Percentiles rank a stretch among this genome's conserved stretches.
Evolutionary conservation across 352 stramenopile genomes (phyloP).

Genomic region (Lagenidium sp.): DNA sequence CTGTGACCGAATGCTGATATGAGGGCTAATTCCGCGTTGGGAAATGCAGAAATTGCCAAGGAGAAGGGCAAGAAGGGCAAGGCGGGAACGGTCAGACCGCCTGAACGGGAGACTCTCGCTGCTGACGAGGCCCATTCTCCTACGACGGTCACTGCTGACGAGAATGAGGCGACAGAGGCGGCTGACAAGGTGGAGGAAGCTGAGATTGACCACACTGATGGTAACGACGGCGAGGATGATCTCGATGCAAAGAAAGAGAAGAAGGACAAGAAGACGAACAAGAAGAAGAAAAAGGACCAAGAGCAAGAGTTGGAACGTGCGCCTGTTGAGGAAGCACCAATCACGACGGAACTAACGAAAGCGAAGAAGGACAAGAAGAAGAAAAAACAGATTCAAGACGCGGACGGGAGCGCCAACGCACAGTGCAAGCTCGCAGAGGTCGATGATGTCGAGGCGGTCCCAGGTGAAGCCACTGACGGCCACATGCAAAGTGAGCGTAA

Average conservation of each 20-base stretch:
- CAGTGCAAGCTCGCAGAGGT: slow-evolving; percentile 7
- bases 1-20: not conserved
- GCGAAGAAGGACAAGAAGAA: slow-evolving; percentile 18
- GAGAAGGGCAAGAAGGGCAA: slow-evolving; percentile 38
- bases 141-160: too few relatives aligned
- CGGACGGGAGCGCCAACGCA: slow-evolving; percentile 1
- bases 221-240: too few relatives aligned
- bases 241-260: too few relatives aligned
- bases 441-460: slow-evolving; percentile 5
- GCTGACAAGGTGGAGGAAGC: too few relatives aligned
- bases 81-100: not conserved
- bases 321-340: not conserved
- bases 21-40: not conserved
- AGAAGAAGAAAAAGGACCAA: not conserved
- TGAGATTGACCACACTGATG: too few relatives aligned
- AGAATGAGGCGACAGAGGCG: too few relatives aligned
- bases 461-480: slow-evolving; percentile 12
- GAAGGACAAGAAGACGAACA: slow-evolving; percentile 51
- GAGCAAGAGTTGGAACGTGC: slow-evolving; percentile 9
- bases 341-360: slow-evolving; percentile 1
- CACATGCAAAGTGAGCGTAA: slow-evolving; percentile 76
- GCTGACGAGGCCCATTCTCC: slow-evolving; percentile 1
- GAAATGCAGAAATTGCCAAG: slow-evolving; percentile 47
- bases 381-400: slow-evolving; percentile 7
- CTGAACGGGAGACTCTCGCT: slow-evolving; percentile 6